phyloP scores from a whole-genome alignment of 2,329 filamentous ascomycete genomes.

The Pestalotiopsis sp. region DNA sequence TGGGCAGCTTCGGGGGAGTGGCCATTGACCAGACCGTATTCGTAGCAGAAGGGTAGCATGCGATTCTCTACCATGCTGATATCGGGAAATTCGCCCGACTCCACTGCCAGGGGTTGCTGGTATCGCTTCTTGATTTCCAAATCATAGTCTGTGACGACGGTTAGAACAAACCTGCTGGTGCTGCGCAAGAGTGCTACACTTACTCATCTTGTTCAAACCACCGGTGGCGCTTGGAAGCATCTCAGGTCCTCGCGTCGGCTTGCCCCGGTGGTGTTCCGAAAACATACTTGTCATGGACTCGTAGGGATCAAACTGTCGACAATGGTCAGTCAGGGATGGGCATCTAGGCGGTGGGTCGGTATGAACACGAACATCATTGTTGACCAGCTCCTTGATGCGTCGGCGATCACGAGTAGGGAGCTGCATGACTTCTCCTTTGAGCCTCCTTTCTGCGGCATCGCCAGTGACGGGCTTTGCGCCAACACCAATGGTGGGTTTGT shows the following conservation, averaged over 20 bases:
- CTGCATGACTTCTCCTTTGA: slow-evolving; percentile 73
- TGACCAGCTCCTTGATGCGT: slow-evolving; percentile 66
- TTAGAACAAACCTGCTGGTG: not conserved
- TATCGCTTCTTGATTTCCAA: slow-evolving; percentile 69
- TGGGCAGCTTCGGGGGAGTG: slow-evolving; percentile 63
- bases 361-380: slow-evolving; percentile 57
- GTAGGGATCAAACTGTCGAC: slow-evolving; percentile 53
- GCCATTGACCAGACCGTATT: slow-evolving; percentile 62
- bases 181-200: slow-evolving; percentile 32
- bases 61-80: slow-evolving; percentile 63
- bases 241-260: slow-evolving; percentile 53
- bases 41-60: slow-evolving; percentile 71
- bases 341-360: not conserved
- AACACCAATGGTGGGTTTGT: slow-evolving; percentile 61
- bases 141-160: slow-evolving; percentile 55
- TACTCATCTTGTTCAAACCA: slow-evolving; percentile 76
- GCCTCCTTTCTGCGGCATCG: slow-evolving; percentile 65
- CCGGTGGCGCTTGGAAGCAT: slow-evolving; percentile 71
- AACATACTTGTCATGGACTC: slow-evolving; percentile 57
- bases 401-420: slow-evolving; percentile 67
- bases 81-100: slow-evolving; percentile 72
- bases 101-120: slow-evolving; percentile 64
- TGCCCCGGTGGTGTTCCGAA: slow-evolving; percentile 50
- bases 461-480: slow-evolving; percentile 65
- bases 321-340: slow-evolving; percentile 23